Percentiles rank a stretch among this genome's conserved stretches.
Evolutionary conservation across 805 yeast species (phyloP).

Genomic region (Saturnispora saitoi): DNA sequence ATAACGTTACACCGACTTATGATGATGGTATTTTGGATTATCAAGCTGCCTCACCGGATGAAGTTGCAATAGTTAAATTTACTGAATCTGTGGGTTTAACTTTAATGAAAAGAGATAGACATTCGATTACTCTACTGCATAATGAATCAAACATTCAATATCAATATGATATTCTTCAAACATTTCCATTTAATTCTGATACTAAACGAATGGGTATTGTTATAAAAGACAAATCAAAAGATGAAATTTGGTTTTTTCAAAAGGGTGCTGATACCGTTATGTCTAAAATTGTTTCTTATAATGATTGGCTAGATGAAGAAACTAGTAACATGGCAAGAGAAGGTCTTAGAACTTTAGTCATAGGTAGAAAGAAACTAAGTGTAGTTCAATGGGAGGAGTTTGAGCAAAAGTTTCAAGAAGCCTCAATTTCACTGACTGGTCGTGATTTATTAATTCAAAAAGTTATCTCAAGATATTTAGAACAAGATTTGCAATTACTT

Average conservation of each 20-base stretch:
- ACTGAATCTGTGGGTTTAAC: slow-evolving; percentile 81
- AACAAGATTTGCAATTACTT: slow-evolving; percentile 71
- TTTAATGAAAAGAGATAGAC: slow-evolving; percentile 74
- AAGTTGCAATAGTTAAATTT: slow-evolving; percentile 90
- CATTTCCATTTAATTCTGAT: slow-evolving; percentile 93
- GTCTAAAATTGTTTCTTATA: slow-evolving; percentile 70
- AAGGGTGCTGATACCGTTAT: slow-evolving; percentile 98
- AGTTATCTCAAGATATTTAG: slow-evolving; percentile 62
- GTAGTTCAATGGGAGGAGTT: slow-evolving; percentile 52
- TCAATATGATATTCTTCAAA: slow-evolving; percentile 63
- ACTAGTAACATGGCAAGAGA: slow-evolving; percentile 97
- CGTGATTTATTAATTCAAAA: slow-evolving; percentile 70
- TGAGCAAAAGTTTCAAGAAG: slow-evolving; percentile 53
- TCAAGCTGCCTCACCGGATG: slow-evolving; percentile 99
- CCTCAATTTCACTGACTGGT: slow-evolving; percentile 68
- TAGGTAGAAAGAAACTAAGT: slow-evolving; percentile 73
- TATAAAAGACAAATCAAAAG: slow-evolving; percentile 50
- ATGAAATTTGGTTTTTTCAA: slow-evolving; percentile 75
- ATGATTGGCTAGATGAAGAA: slow-evolving; percentile 97
- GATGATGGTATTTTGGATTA: slow-evolving; percentile 65
- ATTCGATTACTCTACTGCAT: slow-evolving; percentile 60
- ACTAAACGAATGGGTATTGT: slow-evolving; percentile 94
- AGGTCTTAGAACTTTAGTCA: slow-evolving; percentile 89
- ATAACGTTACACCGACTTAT: slow-evolving; percentile 90
- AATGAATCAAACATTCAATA: slow-evolving; percentile 42